phyloP scores from a whole-genome alignment of 192 early-diverging fungal genomes.

The Backusella sp. region DNA sequence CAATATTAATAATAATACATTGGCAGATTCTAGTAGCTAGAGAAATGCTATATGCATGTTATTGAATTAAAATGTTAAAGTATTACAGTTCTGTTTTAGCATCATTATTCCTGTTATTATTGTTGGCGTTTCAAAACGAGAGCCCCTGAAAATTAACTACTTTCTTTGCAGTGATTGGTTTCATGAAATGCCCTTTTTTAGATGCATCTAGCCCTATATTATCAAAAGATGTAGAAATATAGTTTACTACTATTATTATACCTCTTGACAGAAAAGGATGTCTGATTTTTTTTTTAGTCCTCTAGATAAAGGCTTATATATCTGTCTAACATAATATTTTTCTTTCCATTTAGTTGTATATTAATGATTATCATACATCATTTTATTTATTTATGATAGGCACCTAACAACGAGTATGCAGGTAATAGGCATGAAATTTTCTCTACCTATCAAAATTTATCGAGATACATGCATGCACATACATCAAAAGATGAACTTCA shows the following conservation, averaged over 20 bases:
- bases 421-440: background rate
- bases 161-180: background rate
- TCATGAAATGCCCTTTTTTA: background rate
- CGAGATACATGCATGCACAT: background rate
- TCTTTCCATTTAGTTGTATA: background rate
- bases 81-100: background rate
- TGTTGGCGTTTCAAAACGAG: background rate
- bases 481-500: background rate
- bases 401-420: background rate
- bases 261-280: background rate
- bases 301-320: background rate
- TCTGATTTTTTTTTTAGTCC: background rate
- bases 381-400: background rate
- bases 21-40: background rate
- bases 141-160: background rate
- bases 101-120: background rate
- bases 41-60: background rate
- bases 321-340: background rate
- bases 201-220: background rate
- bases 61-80: background rate
- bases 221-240: background rate
- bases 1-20: background rate
- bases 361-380: background rate
- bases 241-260: background rate
- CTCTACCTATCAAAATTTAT: background rate